Base-by-base conservation (phyloP, 2,329 filamentous ascomycete genomes). In the Tolypocladium tropicale region DNA sequence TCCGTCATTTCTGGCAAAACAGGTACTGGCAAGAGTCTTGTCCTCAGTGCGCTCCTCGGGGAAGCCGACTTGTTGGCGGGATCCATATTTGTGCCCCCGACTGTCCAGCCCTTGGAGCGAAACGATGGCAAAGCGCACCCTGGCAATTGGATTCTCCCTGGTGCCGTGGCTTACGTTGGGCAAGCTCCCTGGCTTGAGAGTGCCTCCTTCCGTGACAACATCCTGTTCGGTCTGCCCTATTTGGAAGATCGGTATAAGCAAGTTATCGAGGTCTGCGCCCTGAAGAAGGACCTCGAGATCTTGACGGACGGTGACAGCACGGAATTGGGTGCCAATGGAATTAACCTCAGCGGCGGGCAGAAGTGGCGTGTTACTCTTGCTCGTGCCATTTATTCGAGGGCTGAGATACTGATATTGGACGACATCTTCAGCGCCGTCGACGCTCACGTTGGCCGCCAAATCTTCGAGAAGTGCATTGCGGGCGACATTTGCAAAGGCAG, bases 131-230 rank as follows among this genome's bases (percentile, higher is more conserved):
- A 83, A 59, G 88, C 87, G 2, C 86, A 81, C 52, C 74, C 67
- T 50, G 75, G 70, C 34, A 79, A 89, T 61, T 91, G 88, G 88
- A 83, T 88, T 49, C 78, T 90, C 18, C 79, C 84, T 9, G 78
- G 79, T 3, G 80, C 86, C 2, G 79, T 91, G 52, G 89, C 89
- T 0, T 93, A 85, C 62, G 86, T 92, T 36, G 82, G 86, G 1
- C 88, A 92, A 65, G 90, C 88, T 9, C 89, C 89, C 0, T 94
- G 89, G 89, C 89, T 94, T 52, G 89, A 93, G 65, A 93, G 92
- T 62, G 87, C 86, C 1, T 88, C 83, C 6, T 84, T 95, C 59
- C 83, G 80, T 56, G 84, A 90, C 49, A 95, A 94, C 62, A 87
- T 94, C 53, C 69, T 90, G 0, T 94, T 93, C 59, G 88, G 88